Conservation (phyloP, 2,329 filamentous ascomycete genomes). For the Intubia oerlemansii region DNA sequence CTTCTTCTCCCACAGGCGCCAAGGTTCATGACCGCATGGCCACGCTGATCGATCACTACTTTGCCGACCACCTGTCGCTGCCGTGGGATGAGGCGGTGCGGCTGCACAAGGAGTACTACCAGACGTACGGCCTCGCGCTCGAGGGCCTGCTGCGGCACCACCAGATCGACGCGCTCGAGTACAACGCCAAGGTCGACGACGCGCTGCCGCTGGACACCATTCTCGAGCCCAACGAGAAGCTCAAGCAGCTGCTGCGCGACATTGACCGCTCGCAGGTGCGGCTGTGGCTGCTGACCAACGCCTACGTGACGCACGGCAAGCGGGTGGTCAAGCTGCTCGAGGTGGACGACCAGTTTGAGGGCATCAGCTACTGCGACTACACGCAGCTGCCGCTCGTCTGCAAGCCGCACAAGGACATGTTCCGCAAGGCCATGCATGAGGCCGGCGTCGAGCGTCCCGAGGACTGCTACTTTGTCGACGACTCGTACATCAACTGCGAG, state of each 20-base stretch:
- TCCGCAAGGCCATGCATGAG: slow-evolving; percentile 69
- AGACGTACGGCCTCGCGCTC: slow-evolving; percentile 89
- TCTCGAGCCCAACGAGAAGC: slow-evolving; percentile 54
- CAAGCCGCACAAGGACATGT: slow-evolving; percentile 74
- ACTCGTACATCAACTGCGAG: slow-evolving; percentile 65
- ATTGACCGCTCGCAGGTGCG: slow-evolving; percentile 70
- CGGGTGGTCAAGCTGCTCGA: slow-evolving; percentile 63
- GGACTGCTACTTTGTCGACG: slow-evolving; percentile 88
- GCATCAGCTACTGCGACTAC: slow-evolving; percentile 91
- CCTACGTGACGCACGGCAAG: slow-evolving; percentile 72
- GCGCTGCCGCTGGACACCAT: slow-evolving; percentile 72
- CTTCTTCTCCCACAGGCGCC: slow-evolving; percentile 25
- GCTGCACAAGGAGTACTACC: slow-evolving; percentile 84
- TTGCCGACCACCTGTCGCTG: slow-evolving; percentile 49
- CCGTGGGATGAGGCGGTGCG: slow-evolving; percentile 57
- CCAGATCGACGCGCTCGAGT: slow-evolving; percentile 84
- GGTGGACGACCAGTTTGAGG: slow-evolving; percentile 80
- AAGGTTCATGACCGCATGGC: slow-evolving; percentile 82
- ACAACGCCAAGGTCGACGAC: slow-evolving; percentile 88
- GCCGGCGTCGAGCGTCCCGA: slow-evolving; percentile 46
- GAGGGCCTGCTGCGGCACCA: slow-evolving; percentile 87
- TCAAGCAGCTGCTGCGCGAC: slow-evolving; percentile 58
- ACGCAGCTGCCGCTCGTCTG: slow-evolving; percentile 50
- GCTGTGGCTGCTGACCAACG: slow-evolving; percentile 90
- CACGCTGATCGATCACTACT: slow-evolving; percentile 49